phyloP scores from a whole-genome alignment of 805 yeast species.

The Brettanomyces naardenensis region DNA sequence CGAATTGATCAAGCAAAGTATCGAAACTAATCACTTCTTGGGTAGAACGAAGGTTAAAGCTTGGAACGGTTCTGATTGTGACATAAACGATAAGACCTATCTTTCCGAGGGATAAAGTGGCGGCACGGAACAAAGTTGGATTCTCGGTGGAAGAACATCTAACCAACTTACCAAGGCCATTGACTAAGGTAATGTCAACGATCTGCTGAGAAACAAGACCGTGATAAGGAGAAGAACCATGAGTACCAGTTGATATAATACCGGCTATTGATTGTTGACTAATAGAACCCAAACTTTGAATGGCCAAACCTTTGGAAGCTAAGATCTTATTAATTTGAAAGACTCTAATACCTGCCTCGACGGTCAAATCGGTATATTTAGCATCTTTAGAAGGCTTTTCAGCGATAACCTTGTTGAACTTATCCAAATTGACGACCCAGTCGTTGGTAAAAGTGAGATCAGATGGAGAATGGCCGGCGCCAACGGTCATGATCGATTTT shows the following conservation, averaged over 20 bases:
- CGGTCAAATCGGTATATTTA: constrained; percentile 78
- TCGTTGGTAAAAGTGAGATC: constrained; percentile 80
- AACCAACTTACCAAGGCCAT: constrained; percentile 67
- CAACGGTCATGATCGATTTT: constrained; percentile 75
- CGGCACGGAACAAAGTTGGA: constrained; percentile 68
- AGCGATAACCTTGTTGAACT: constrained; percentile 44
- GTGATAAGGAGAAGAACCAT: constrained; percentile 90
- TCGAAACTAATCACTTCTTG: constrained; percentile 80
- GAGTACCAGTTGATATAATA: constrained; percentile 94
- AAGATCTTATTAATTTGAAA: constrained; percentile 65
- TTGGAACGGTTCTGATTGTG: constrained; percentile 77
- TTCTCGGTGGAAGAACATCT: constrained; percentile 59
- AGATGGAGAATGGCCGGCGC: constrained; percentile 94
- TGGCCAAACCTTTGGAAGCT: constrained; percentile 57
- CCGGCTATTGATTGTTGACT: constrained; percentile 93
- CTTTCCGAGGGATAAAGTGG: constrained; percentile 79
- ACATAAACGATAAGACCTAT: constrained; percentile 84
- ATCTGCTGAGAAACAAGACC: constrained; percentile 85
- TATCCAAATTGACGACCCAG: constrained; percentile 85
- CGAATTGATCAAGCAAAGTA: constrained; percentile 65
- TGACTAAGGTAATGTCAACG: constrained; percentile 67
- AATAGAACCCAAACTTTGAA: constrained; percentile 90
- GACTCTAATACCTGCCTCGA: constrained; percentile 87
- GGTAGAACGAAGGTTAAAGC: constrained; percentile 68
- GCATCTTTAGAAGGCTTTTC: constrained; percentile 45